These are phyloP conservation scores for Euphorbia lathyris DNA, from an alignment of 345 rosid species.

Conservation along the genomic window DNA sequence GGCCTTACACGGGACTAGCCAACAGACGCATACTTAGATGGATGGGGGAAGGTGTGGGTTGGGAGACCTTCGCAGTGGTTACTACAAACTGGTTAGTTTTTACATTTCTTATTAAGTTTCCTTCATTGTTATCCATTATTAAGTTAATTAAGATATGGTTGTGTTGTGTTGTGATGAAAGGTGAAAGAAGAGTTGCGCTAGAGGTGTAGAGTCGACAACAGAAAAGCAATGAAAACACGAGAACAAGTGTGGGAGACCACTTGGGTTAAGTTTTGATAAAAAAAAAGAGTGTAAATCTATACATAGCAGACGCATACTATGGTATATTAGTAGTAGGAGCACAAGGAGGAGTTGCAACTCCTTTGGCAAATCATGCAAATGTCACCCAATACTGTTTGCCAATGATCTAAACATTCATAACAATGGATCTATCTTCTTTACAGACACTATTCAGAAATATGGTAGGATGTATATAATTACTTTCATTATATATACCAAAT, in stretches of 20 bases:
- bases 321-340: constrained; percentile 84
- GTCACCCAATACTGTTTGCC: constrained; percentile 75
- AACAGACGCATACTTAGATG: constrained; percentile 91
- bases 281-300: constrained; percentile 20
- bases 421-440: constrained; percentile 92
- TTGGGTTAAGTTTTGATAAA: constrained; percentile 75
- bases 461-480: constrained; percentile 59
- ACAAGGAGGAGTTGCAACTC: constrained; percentile 75
- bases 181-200: constrained; percentile 70
- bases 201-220: constrained; percentile 85
- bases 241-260: constrained; percentile 80
- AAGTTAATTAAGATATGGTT: no score
- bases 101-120: no score
- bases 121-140: no score
- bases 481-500: no score
- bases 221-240: constrained; percentile 88
- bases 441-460: constrained; percentile 88
- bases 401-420: constrained; percentile 83
- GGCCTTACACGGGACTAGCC: constrained; percentile 91
- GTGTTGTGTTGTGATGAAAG: constrained; percentile 30
- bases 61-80: constrained; percentile 86
- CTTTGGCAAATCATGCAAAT: constrained; percentile 66
- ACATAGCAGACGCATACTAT: constrained; percentile 90
- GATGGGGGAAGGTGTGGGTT: constrained; percentile 81
- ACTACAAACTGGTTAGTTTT: constrained; percentile 65